A percentile compares a stretch with the other conserved stretches of the same genome.
Evolutionary conservation across 2,329 filamentous ascomycete species (phyloP).

Genomic region (Furcasterigmium sp.): DNA sequence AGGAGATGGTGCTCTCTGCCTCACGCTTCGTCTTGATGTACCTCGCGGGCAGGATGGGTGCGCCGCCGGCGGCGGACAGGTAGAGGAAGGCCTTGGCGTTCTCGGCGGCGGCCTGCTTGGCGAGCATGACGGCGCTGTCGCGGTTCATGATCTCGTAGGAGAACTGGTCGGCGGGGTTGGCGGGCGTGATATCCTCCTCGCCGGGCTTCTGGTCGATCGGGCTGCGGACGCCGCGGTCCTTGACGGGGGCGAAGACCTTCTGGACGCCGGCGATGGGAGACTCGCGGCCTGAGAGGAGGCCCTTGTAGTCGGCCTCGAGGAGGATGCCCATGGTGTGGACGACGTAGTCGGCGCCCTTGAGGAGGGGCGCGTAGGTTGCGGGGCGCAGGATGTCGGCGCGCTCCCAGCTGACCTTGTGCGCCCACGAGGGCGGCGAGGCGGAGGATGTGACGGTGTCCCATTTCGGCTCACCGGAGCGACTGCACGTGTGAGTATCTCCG

Average conservation of each 20-base stretch:
- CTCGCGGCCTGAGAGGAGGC: conserved; percentile 76
- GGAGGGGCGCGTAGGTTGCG: conserved; percentile 68
- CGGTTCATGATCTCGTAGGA: conserved; percentile 98
- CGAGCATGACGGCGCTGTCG: conserved; percentile 78
- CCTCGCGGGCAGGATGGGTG: conserved; percentile 74
- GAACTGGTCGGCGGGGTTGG: conserved; percentile 67
- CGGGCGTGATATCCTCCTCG: conserved; percentile 56
- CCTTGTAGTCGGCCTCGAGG: conserved; percentile 96
- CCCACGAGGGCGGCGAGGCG: conserved; percentile 69
- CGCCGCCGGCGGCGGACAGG: conserved; percentile 82
- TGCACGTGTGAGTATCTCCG: conserved; percentile 30
- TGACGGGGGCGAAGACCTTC: conserved; percentile 68
- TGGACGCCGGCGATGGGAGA: conserved; percentile 73
- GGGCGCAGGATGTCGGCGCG: conserved; percentile 84
- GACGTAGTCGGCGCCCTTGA: conserved; percentile 75
- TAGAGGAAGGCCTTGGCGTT: conserved; percentile 71
- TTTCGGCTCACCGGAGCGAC: conserved; percentile 82
- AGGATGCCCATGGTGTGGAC: conserved; percentile 96
- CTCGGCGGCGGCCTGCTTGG: conserved; percentile 64
- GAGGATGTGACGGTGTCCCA: conserved; percentile 79
- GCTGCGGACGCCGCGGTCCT: conserved; percentile 56
- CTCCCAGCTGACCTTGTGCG: conserved; percentile 78
- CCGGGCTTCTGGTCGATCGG: conserved; percentile 56
- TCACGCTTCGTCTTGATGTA: conserved; percentile 92
- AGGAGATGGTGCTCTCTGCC: conserved; percentile 72